These are phyloP conservation scores for Gossypium gossypioides DNA, from an alignment of 441 rosid genomes.

Conservation along the genomic window DNA sequence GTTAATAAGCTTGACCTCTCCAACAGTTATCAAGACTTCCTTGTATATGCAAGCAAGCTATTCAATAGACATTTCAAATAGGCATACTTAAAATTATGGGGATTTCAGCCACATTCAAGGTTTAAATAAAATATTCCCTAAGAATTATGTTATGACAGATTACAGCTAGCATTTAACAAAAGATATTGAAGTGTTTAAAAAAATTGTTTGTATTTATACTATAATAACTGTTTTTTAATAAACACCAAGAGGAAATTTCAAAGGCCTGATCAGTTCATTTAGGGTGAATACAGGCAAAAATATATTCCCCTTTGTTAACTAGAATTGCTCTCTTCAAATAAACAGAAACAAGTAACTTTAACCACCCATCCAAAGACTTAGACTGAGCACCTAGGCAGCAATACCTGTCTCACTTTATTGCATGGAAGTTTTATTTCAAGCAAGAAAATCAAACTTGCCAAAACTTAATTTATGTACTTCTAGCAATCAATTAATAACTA, in stretches of 20 bases:
- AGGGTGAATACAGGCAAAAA: not conserved
- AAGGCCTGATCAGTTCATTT: not conserved
- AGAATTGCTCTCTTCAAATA: not conserved
- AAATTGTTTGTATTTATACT: not conserved
- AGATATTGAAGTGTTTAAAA: not conserved
- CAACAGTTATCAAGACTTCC: not conserved
- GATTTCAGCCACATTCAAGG: not conserved
- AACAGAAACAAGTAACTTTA: not conserved
- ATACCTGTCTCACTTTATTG: not conserved
- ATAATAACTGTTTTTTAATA: not conserved
- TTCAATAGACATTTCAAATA: not conserved
- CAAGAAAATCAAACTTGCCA: not conserved
- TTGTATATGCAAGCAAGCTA: not conserved
- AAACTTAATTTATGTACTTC: not conserved
- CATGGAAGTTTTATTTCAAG: not conserved
- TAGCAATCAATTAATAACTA: not conserved
- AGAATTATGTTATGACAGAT: not conserved
- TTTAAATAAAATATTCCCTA: not conserved
- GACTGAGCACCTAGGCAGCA: not conserved
- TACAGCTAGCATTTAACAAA: not conserved
- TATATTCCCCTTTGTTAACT: not conserved
- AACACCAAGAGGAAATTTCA: not conserved
- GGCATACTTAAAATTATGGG: not conserved
- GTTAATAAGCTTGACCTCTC: not conserved
- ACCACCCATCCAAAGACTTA: too few relatives aligned